These are phyloP conservation scores for Fusarium sp. DNA, from an alignment of 2,329 filamentous ascomycete genomes.

Conservation along the genomic window DNA sequence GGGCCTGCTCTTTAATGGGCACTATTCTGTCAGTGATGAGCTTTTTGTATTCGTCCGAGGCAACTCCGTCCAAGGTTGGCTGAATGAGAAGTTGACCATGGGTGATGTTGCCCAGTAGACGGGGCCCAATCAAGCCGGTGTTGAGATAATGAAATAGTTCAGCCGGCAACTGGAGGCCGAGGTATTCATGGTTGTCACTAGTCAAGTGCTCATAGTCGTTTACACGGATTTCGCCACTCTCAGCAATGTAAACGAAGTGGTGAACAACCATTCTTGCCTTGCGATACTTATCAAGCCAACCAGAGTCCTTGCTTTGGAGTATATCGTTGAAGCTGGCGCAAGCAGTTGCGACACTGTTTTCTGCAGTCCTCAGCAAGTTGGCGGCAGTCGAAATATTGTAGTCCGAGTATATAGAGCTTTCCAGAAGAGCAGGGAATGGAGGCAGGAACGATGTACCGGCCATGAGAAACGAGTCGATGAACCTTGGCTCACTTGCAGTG, in stretches of 20 bases:
- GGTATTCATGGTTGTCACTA: conserved; percentile 85
- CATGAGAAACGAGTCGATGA: conserved; percentile 85
- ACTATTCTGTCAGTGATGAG: conserved; percentile 80
- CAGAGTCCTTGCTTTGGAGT: conserved; percentile 72
- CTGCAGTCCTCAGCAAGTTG: conserved; percentile 75
- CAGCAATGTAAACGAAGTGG: conserved; percentile 84
- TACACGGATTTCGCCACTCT: conserved; percentile 79
- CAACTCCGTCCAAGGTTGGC: conserved; percentile 86
- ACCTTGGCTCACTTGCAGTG: conserved; percentile 72
- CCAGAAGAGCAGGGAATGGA: conserved; percentile 80
- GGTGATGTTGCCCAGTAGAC: conserved; percentile 83
- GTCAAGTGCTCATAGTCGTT: conserved; percentile 79
- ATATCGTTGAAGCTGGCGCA: conserved; percentile 85
- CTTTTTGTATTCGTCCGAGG: conserved; percentile 80
- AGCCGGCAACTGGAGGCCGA: conserved; percentile 87
- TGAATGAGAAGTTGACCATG: conserved; percentile 80
- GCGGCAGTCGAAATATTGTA: conserved; percentile 76
- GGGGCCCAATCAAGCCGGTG: conserved; percentile 79
- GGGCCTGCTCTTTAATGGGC: conserved; percentile 77
- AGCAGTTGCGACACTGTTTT: conserved; percentile 75
- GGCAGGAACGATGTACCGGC: conserved; percentile 83
- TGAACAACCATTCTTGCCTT: conserved; percentile 86
- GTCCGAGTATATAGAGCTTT: conserved; percentile 63
- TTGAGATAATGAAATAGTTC: conserved; percentile 93
- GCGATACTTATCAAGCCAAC: conserved; percentile 87